phyloP scores from a whole-genome alignment of 1,284 basidiomycete genomes.

The Neolentinus lepideus region DNA sequence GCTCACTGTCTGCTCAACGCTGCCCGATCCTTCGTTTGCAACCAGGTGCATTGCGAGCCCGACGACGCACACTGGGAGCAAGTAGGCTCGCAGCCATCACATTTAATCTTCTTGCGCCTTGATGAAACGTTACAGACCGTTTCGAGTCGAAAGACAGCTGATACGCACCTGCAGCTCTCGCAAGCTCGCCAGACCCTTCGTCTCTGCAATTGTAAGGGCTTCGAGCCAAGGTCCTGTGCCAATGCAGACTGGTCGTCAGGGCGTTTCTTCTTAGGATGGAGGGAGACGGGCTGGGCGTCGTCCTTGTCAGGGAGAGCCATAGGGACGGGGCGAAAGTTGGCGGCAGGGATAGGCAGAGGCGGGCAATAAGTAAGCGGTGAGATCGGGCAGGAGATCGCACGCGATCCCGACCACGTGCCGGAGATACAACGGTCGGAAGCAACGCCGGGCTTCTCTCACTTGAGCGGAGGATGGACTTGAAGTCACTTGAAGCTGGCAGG shows the following conservation, averaged over 20 bases:
- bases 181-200: constrained; percentile 77
- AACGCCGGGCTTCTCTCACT: neutral
- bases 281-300: constrained; percentile 40
- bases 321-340: constrained; percentile 41
- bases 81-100: constrained; percentile 78
- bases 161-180: constrained; percentile 70
- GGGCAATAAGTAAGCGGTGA: constrained; percentile 3
- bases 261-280: constrained; percentile 65
- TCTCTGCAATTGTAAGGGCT: constrained; percentile 68
- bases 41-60: constrained; percentile 73
- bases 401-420: constrained; percentile 6
- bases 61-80: constrained; percentile 72
- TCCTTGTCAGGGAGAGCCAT: constrained; percentile 39
- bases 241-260: constrained; percentile 41
- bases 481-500: neutral
- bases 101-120: constrained; percentile 86
- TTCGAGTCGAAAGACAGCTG: constrained; percentile 18
- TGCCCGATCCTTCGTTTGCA: constrained; percentile 81
- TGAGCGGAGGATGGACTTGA: neutral
- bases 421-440: neutral
- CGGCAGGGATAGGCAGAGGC: constrained; percentile 25
- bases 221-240: constrained; percentile 48
- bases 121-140: constrained; percentile 6
- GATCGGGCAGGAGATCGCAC: constrained; percentile 4
- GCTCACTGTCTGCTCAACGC: constrained; percentile 78